phyloP scores from a whole-genome alignment of 1,139 yeast species.

The Protomyces lactucae-debilis region DNA sequence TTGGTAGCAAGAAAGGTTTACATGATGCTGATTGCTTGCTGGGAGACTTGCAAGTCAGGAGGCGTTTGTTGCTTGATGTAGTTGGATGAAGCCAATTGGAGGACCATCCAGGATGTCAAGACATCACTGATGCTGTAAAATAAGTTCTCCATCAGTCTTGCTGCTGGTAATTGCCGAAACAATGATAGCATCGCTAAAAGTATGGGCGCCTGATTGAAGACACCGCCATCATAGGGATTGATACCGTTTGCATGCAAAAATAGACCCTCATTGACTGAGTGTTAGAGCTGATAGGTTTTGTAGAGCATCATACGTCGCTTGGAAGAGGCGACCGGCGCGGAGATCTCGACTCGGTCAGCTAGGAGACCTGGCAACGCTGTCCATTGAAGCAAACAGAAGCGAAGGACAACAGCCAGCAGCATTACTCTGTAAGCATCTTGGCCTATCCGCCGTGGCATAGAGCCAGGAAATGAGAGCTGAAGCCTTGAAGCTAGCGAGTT shows the following conservation, averaged over 20 bases:
- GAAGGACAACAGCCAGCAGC: conserved; percentile 2
- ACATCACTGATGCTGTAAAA: conserved; percentile 46
- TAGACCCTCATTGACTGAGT: conserved; percentile 68
- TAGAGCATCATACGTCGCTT: conserved; percentile 39
- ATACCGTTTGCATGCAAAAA: conserved; percentile 58
- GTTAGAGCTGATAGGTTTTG: conserved; percentile 23
- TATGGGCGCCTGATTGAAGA: conserved; percentile 56
- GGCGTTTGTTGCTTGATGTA: conserved; percentile 36
- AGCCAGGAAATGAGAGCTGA: not conserved
- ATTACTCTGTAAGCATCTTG: not conserved
- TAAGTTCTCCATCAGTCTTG: conserved; percentile 37
- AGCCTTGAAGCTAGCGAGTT: too few relatives aligned
- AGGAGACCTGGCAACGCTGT: conserved; percentile 11
- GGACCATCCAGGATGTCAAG: conserved; percentile 44
- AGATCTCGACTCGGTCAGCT: conserved; percentile 55
- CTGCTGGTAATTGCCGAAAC: conserved; percentile 34
- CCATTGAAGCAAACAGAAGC: not conserved
- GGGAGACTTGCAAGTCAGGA: conserved; percentile 22
- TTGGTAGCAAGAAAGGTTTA: conserved; percentile 34
- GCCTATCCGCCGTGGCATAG: not conserved
- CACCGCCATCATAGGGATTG: conserved; percentile 76
- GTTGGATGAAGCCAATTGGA: conserved; percentile 43
- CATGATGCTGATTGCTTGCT: conserved; percentile 25
- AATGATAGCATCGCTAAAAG: conserved; percentile 27
- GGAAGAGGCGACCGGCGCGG: conserved; percentile 74